Conservation (phyloP, 1,284 basidiomycete genomes). For the Veloboletus limbatus region DNA sequence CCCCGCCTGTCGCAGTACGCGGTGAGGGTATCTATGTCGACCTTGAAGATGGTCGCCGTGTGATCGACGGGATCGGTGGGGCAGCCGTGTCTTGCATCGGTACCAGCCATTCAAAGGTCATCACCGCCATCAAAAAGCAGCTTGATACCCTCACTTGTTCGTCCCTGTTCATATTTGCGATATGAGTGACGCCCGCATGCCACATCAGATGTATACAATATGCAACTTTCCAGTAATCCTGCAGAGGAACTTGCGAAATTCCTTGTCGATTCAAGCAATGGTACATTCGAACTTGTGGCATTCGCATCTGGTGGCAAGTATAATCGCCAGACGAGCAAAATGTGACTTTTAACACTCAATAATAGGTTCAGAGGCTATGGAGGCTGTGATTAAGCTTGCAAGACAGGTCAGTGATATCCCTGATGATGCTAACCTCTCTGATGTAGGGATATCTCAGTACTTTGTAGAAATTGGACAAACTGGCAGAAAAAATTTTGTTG, state of each 20-base stretch:
- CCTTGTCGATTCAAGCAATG: conserved; percentile 59
- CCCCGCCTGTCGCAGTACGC: conserved; percentile 60
- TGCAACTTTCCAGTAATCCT: conserved; percentile 74
- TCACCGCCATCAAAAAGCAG: conserved; percentile 73
- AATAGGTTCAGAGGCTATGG: conserved; percentile 82
- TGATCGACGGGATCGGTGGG: conserved; percentile 79
- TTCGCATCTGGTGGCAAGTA: conserved; percentile 68
- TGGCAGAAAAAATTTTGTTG: conserved; percentile 74
- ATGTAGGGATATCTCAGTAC: conserved; percentile 44
- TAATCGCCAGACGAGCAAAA: neutral
- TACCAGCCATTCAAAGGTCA: conserved; percentile 67
- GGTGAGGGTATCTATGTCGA: conserved; percentile 69
- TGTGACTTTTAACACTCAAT: conserved; percentile 1
- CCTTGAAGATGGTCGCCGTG: conserved; percentile 59
- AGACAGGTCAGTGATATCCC: conserved; percentile 52
- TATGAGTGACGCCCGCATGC: conserved; percentile 3
- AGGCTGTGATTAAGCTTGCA: conserved; percentile 73
- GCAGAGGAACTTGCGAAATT: conserved; percentile 72
- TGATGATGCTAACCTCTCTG: conserved; percentile 2
- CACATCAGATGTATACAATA: conserved; percentile 73
- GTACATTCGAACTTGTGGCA: conserved; percentile 68
- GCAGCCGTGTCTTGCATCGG: conserved; percentile 83
- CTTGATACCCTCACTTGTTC: conserved; percentile 70
- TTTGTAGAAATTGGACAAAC: conserved; percentile 67
- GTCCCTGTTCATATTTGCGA: conserved; percentile 13